Evolutionary conservation across 2,329 filamentous ascomycete species (phyloP).

Genomic region (Cladosporium sp.): DNA sequence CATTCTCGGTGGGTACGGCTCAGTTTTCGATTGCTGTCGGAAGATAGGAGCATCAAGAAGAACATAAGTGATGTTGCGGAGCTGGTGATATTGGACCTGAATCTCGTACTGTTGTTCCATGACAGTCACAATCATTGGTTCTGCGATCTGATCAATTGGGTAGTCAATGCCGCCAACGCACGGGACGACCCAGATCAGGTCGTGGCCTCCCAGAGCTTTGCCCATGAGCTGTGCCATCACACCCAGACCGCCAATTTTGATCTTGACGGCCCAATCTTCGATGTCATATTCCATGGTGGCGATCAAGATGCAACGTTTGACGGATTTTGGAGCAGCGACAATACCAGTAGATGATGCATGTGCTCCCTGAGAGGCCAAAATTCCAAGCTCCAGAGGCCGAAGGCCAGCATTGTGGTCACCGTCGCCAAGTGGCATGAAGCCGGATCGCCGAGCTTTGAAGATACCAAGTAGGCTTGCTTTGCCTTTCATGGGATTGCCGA

Average conservation of each 20-base stretch:
- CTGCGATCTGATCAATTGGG: conserved; percentile 54
- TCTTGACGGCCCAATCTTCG: conserved; percentile 65
- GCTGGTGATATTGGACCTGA: conserved; percentile 59
- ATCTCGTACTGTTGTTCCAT: conserved; percentile 59
- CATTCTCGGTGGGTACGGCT: conserved; percentile 65
- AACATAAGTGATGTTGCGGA: conserved; percentile 65
- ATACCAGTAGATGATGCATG: conserved; percentile 15
- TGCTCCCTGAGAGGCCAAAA: conserved; percentile 16
- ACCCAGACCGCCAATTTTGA: conserved; percentile 67
- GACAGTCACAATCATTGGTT: conserved; percentile 60
- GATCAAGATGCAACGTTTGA: conserved; percentile 56
- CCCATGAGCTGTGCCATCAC: conserved; percentile 69
- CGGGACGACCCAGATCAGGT: conserved; percentile 56
- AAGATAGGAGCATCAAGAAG: conserved; percentile 65
- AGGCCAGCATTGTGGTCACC: conserved; percentile 3
- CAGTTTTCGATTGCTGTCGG: conserved; percentile 58
- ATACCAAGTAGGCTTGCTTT: conserved; percentile 23
- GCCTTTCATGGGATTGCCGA: conserved; percentile 49
- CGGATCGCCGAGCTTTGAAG: neutral
- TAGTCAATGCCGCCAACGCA: conserved; percentile 61
- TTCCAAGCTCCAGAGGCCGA: neutral
- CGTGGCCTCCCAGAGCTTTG: conserved; percentile 59
- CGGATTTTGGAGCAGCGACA: conserved; percentile 17
- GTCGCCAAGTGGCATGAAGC: conserved; percentile 17
- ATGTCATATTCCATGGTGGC: conserved; percentile 71